phyloP scores from a whole-genome alignment of 495 filamentous ascomycete genomes.

The Penicillium taxi region DNA sequence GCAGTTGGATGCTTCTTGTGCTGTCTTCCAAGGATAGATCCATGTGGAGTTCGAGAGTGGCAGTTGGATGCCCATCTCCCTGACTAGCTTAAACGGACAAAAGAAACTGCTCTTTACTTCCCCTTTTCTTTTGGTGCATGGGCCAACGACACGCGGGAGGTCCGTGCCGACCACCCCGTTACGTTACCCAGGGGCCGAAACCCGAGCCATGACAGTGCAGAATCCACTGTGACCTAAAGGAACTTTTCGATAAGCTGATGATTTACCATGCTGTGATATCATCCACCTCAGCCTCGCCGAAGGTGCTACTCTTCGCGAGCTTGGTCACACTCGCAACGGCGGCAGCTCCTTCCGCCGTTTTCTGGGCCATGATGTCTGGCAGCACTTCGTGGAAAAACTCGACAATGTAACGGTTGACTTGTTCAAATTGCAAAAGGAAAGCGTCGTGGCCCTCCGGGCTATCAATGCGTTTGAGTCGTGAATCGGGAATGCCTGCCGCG shows the following conservation, averaged over 20 bases:
- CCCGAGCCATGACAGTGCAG: conserved; percentile 22
- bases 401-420: conserved; percentile 83
- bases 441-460: conserved; percentile 94
- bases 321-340: conserved; percentile 32
- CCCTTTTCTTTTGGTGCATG: conserved; percentile 24
- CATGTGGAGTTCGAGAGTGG: conserved; percentile 33
- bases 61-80: conserved; percentile 45
- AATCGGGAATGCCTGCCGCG: conserved; percentile 71
- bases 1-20: conserved; percentile 48
- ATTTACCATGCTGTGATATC: conserved; percentile 93
- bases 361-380: conserved; percentile 73
- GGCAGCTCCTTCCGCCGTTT: conserved; percentile 36
- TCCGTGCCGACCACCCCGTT: background rate
- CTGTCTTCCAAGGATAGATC: conserved; percentile 28
- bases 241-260: background rate
- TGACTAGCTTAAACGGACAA: conserved; percentile 39
- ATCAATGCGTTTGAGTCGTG: conserved; percentile 74
- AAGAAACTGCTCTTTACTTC: conserved; percentile 37
- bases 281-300: conserved; percentile 91
- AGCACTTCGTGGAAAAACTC: conserved; percentile 75
- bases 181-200: conserved; percentile 3
- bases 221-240: conserved; percentile 16
- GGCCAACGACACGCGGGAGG: background rate
- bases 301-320: conserved; percentile 72
- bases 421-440: conserved; percentile 92